These are phyloP conservation scores for Blastomyces silverae DNA, from an alignment of 2,329 filamentous ascomycete species.

Conservation along the genomic window DNA sequence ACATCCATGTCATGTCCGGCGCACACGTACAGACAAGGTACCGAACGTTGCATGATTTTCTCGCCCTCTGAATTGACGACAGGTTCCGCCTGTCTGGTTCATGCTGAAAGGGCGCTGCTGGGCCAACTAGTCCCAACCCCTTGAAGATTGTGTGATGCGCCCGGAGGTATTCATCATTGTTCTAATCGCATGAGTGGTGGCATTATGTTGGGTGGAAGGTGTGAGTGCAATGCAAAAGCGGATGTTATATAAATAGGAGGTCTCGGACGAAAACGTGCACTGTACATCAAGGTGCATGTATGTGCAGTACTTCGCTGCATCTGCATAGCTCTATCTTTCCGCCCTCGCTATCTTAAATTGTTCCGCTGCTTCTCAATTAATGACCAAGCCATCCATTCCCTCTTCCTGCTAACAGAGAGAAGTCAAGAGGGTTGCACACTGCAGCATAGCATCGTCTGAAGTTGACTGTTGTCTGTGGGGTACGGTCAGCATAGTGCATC, in stretches of 20 bases:
- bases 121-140: neutral
- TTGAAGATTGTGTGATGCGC: neutral
- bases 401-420: neutral
- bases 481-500: neutral
- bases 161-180: neutral
- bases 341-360: neutral
- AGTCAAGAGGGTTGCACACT: neutral
- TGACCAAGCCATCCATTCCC: neutral
- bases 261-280: neutral
- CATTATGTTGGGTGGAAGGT: neutral
- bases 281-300: neutral
- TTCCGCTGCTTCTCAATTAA: neutral
- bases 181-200: neutral
- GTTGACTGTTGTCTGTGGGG: neutral
- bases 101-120: neutral
- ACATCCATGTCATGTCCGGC: neutral
- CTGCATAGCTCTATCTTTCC: neutral
- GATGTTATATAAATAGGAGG: neutral
- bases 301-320: neutral
- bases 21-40: neutral
- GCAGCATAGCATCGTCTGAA: neutral
- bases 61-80: neutral
- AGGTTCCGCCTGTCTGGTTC: neutral
- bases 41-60: neutral
- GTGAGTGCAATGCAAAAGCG: neutral